Evolutionary conservation across 148 eudicot species (phyloP), one percentile per base, ranked within the genome.

Genomic region (Arctostaphylos glauca): DNA sequence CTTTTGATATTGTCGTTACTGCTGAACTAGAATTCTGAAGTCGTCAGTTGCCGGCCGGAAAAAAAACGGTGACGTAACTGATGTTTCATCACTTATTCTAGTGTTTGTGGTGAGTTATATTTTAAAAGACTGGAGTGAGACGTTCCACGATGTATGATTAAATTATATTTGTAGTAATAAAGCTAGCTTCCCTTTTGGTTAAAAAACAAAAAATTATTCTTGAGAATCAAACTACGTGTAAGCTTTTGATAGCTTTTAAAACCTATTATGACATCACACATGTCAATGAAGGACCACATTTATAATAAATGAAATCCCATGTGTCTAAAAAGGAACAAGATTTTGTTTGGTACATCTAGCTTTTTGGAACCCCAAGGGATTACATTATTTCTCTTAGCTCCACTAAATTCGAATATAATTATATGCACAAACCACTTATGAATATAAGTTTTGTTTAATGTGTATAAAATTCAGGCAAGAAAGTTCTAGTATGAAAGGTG

Each of bases 161-260:
- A 60, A 25, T 60, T 60, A 8, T 21, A 60, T 9, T 5, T n/a
- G 31, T n/a, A 60, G 10, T 60, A 60, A 21, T 21, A 60, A 60
- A 60, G 67, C 67, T 60, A 18, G 31, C 67, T 60, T 2, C 31
- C 67, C 31, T 60, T n/a, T 60, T 60, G 67, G 25, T 31, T 60
- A 6, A n/a, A n/a, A 59, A 19, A 60, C n/a, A 60, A n/a, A n/a
- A n/a, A 60, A 60, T 60, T 60, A 60, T 9, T 10, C 12, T 60
- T 25, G 68, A 77, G 85, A 70, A 83, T 77, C 81, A 43, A 83
- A 67, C 47, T 23, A 83, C 76, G 76, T 83, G 85, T 77, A 64
- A 55, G 9, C 83, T 72, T 55, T 52, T 10, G 43, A 25, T 25
- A 66, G 81, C 85, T 66, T 66, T 67, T 53, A 83, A 38, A 76